These are phyloP conservation scores for Ceratocystis cacaofunesta DNA, from an alignment of 2,329 filamentous ascomycete species.

Conservation along the genomic window DNA sequence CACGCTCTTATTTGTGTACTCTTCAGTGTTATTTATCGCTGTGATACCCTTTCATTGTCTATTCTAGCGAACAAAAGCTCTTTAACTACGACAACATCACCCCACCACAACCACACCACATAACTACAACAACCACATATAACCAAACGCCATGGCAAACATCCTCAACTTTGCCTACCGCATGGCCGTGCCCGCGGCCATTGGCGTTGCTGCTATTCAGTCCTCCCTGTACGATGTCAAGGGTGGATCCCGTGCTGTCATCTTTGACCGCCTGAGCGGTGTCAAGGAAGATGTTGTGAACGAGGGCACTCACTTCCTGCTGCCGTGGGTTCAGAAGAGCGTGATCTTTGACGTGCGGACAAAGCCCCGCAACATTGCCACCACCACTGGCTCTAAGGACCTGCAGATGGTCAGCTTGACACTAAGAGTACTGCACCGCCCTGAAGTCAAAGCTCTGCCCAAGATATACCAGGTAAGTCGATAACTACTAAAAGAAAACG, in stretches of 20 bases:
- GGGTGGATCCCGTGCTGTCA: slow-evolving; percentile 86
- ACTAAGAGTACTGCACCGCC: slow-evolving; percentile 82
- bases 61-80: no score
- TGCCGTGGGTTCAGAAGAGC: slow-evolving; percentile 89
- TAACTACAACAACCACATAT: slow-evolving; percentile 1
- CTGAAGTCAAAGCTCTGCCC: slow-evolving; percentile 80
- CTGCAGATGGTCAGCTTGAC: slow-evolving; percentile 99
- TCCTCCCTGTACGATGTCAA: slow-evolving; percentile 92
- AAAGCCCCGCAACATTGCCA: slow-evolving; percentile 92
- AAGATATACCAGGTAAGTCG: slow-evolving; percentile 86
- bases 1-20: no score
- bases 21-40: no score
- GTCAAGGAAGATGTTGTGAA: slow-evolving; percentile 87
- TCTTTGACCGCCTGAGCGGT: slow-evolving; percentile 86
- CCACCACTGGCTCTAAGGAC: slow-evolving; percentile 96
- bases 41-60: no score
- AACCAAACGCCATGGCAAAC: slow-evolving; percentile 17
- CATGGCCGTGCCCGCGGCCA: slow-evolving; percentile 56
- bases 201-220: slow-evolving; percentile 53
- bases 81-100: no score
- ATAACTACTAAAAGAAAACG: neutral
- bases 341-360: slow-evolving; percentile 96
- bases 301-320: slow-evolving; percentile 91
- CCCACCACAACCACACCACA: neutral
- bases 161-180: slow-evolving; percentile 46